Percentiles rank a stretch among this genome's conserved stretches.
Conservation (phyloP, 2,329 filamentous ascomycete species). For the Didymella pinodella region DNA sequence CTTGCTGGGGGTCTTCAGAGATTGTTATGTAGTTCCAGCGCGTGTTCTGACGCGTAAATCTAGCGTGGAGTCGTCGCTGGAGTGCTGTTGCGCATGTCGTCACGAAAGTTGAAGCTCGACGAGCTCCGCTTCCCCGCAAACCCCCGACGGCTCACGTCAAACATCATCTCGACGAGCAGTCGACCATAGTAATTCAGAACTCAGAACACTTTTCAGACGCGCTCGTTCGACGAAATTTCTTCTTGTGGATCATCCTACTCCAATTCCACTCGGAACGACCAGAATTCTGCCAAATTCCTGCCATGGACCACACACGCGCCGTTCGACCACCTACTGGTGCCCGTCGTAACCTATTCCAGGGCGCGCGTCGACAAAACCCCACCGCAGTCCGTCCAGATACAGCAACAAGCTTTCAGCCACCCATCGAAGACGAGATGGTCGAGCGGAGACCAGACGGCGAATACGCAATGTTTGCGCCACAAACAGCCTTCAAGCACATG, state of each 20-base stretch:
- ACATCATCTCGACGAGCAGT: slow-evolving; percentile 14
- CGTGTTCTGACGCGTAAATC: slow-evolving; percentile 7
- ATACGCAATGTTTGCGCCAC: slow-evolving; percentile 52
- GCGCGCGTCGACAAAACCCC: slow-evolving; percentile 36
- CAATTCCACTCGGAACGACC: not conserved
- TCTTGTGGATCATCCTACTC: not conserved
- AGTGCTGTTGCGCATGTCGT: not conserved
- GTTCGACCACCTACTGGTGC: slow-evolving; percentile 36
- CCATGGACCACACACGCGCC: slow-evolving; percentile 31
- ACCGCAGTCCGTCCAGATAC: slow-evolving; percentile 32
- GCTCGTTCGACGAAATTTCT: no score
- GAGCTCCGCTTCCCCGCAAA: slow-evolving; percentile 27
- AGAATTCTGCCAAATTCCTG: not conserved
- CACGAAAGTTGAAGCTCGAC: slow-evolving; percentile 11
- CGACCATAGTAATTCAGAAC: not conserved
- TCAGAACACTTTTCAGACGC: not conserved
- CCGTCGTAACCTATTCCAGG: slow-evolving; percentile 44
- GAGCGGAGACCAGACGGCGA: slow-evolving; percentile 59
- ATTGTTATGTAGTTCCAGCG: not conserved
- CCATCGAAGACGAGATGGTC: slow-evolving; percentile 56
- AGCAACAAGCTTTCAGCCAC: slow-evolving; percentile 31
- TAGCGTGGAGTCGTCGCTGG: not conserved
- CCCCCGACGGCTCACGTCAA: slow-evolving; percentile 25
- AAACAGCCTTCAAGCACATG: slow-evolving; percentile 36
- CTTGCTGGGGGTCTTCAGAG: not conserved